Evolutionary conservation across 2,329 filamentous ascomycete species (phyloP).

Genomic region (Colletotrichum graminicola): DNA sequence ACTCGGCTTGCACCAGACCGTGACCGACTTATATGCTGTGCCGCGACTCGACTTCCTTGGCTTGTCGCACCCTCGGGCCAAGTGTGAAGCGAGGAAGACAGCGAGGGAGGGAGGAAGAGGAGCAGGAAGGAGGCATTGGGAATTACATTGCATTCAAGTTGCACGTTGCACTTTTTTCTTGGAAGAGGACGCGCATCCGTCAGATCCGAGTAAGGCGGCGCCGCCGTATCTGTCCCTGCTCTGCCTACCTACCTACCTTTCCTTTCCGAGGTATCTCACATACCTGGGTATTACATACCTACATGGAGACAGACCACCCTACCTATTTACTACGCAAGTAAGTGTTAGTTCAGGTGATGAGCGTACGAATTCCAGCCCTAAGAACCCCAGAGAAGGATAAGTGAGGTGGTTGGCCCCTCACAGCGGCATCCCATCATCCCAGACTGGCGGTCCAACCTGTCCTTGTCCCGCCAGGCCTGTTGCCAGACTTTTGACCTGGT

Average conservation of each 20-base stretch:
- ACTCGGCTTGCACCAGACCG: no score
- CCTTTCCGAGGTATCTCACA: not conserved
- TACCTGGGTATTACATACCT: not conserved
- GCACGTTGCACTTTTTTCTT: not conserved
- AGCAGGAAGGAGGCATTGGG: not conserved
- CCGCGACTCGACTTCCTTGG: not conserved
- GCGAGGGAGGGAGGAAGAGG: not conserved
- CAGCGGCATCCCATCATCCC: constrained; percentile 8
- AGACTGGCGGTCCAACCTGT: not conserved
- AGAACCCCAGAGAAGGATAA: not conserved
- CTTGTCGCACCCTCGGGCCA: constrained; percentile 4
- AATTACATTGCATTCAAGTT: not conserved
- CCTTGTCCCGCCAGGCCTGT: not conserved
- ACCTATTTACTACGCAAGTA: no score
- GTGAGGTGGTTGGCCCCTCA: constrained; percentile 13
- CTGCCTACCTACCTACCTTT: not conserved
- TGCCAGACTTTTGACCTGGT: constrained; percentile 13
- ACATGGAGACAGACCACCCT: no score
- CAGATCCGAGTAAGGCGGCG: constrained; percentile 3
- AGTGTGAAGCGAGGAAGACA: not conserved
- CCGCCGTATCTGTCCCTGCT: not conserved
- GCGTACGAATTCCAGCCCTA: not conserved
- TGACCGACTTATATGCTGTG: not conserved
- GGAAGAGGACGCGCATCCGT: constrained; percentile 10
- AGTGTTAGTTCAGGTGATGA: not conserved